Conservation (phyloP, 345 rosid genomes). For the Psidium friedrichsthalianum region DNA sequence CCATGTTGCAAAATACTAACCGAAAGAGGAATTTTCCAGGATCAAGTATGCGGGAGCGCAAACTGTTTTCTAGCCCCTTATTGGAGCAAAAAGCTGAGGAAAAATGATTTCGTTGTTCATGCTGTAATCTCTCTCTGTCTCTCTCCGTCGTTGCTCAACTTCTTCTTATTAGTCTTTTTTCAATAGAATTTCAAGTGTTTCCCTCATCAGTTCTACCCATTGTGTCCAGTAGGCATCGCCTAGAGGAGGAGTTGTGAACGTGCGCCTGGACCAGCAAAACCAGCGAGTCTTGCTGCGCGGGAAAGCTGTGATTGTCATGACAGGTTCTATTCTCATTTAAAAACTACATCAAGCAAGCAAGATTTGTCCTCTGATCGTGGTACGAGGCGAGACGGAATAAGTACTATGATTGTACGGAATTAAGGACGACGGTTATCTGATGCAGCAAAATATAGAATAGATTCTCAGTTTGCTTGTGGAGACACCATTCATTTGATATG, state of each 20-base stretch:
- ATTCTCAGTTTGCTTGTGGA: neutral
- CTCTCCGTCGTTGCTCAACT: neutral
- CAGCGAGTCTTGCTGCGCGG: slow-evolving; percentile 58
- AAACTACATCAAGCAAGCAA: neutral
- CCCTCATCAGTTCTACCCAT: neutral
- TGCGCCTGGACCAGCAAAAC: slow-evolving; percentile 38
- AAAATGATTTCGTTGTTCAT: slow-evolving; percentile 40
- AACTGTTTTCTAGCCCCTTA: slow-evolving; percentile 65
- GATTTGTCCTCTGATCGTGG: neutral
- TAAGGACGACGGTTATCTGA: neutral
- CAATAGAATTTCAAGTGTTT: neutral
- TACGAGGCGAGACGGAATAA: neutral
- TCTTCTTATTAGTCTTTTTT: neutral
- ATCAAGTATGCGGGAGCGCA: slow-evolving; percentile 79
- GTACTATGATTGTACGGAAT: neutral
- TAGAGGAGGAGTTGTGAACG: slow-evolving; percentile 45
- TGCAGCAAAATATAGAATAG: neutral
- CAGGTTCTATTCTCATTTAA: slow-evolving; percentile 52
- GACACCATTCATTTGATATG: neutral
- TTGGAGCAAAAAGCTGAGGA: slow-evolving; percentile 55
- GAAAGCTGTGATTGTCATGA: slow-evolving; percentile 53
- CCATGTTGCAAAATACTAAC: neutral
- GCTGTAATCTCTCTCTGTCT: slow-evolving; percentile 21
- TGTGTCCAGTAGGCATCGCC: slow-evolving; percentile 35
- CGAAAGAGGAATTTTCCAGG: slow-evolving; percentile 22